A percentile compares a stretch with the other conserved stretches of the same genome.
phyloP scores from a whole-genome alignment of 1,284 basidiomycete genomes.

The Violaceomyces palustris region DNA sequence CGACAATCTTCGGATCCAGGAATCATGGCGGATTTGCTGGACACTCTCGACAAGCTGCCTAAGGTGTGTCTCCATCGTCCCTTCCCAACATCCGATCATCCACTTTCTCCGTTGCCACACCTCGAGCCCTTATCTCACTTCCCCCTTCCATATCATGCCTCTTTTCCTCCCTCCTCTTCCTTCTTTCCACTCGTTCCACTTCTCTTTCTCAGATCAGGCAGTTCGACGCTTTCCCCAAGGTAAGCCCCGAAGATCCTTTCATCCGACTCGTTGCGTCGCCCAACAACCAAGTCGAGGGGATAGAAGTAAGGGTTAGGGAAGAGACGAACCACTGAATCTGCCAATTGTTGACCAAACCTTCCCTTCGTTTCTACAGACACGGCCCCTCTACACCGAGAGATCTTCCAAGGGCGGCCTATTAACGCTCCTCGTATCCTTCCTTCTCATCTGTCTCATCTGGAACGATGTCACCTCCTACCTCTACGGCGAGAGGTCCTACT shows the following conservation, averaged over 20 bases:
- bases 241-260: conserved; percentile 2
- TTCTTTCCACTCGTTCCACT: no score
- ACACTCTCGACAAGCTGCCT: conserved; percentile 41
- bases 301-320: no score
- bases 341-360: background rate
- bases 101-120: background rate
- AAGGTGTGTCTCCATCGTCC: conserved; percentile 9
- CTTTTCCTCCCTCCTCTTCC: background rate
- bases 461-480: conserved; percentile 85
- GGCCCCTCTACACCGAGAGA: conserved; percentile 77
- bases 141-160: background rate
- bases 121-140: background rate
- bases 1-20: no score
- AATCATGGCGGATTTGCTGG: conserved; percentile 40
- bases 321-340: background rate
- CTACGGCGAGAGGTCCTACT: conserved; percentile 70
- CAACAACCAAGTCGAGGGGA: background rate
- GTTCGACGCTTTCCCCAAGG: conserved; percentile 52
- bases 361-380: conserved; percentile 47
- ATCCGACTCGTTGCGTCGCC: background rate
- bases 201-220: conserved; percentile 42
- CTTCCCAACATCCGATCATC: background rate
- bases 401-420: conserved; percentile 81
- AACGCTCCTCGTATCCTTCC: conserved; percentile 69
- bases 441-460: conserved; percentile 71